Evolutionary conservation across 2,329 filamentous ascomycete genomes (phyloP), one percentile per base, ranked within the genome.

Genomic region (Neofusicoccum kwambonambiense): DNA sequence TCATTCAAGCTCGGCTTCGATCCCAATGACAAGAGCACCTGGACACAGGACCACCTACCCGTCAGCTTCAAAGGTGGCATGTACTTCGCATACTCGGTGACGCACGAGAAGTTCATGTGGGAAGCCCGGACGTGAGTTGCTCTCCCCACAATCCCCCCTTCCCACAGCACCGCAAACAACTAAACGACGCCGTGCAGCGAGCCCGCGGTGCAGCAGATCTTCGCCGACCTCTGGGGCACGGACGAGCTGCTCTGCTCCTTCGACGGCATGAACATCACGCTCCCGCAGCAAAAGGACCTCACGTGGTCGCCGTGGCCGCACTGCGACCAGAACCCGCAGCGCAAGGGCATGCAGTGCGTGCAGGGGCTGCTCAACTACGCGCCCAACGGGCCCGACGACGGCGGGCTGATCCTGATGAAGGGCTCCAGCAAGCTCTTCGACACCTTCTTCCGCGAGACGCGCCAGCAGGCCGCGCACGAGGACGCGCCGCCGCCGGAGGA

Each of bases 361-460:
- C 80, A 83, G 41, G 81, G 81, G 0, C 69, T 83, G 1, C 66
- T 82, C 1, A 83, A 82, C 70, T 78, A 75, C 12, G 73, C 76
- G 6, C 80, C 79, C 1, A 80, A 79, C 47, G 81, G 81, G 1
- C 75, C 75, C 2, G 73, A 82, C 1, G 82, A 84, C 62, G 81
- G 81, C n/a, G 81, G 81, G 2, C 69, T 83, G 11, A 75, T 83
- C 51, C 66, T 82, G 6, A 79, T 82, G 75, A 77, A 78, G 44
- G 81, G 81, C 5, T 78, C 76, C 5, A 68, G 73, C 9, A 64
- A 64, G 39, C 61, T 64, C 2, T 64, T 56, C 41, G 31, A 64
- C 50, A 54, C 39, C 1, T 64, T 64, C 50, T 56, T 64, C 50
- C 78, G 77, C 49, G 72, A 82, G 0, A 78, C 76, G 58, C 75